Percentiles rank a stretch among this genome's conserved stretches.
Conservation (phyloP, 2,329 filamentous ascomycete species). For the Torrubiellomyces zombiae region DNA sequence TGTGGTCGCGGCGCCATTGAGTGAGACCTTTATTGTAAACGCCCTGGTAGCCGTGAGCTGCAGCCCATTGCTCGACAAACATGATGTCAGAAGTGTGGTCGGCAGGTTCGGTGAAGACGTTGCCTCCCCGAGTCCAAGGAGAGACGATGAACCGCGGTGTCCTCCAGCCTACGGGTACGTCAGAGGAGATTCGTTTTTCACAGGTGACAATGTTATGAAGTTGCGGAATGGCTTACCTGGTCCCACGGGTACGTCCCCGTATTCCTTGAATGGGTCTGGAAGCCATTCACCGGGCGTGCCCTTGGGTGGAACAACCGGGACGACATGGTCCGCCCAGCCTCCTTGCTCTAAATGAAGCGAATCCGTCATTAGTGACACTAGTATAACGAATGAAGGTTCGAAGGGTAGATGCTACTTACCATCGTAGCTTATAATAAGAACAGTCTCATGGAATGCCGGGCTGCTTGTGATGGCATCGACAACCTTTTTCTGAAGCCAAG, state of each 20-base stretch:
- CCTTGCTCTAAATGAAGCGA: conserved; percentile 25
- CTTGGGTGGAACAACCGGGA: conserved; percentile 27
- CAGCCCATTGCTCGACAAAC: conserved; percentile 30
- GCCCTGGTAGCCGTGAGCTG: conserved; percentile 15
- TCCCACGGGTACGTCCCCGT: conserved; percentile 10
- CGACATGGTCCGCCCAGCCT: conserved; percentile 35
- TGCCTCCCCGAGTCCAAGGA: conserved; percentile 33
- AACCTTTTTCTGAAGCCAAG: conserved; percentile 36
- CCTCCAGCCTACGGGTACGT: conserved; percentile 17
- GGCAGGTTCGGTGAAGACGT: conserved; percentile 34
- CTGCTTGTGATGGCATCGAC: conserved; percentile 31
- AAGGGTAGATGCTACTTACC: conserved; percentile 11
- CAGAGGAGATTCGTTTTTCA: background rate
- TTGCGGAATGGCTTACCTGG: conserved; percentile 9
- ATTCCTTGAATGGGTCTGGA: conserved; percentile 19
- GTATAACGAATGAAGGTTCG: background rate
- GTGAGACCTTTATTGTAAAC: conserved; percentile 11
- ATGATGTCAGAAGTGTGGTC: conserved; percentile 37
- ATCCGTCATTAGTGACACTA: background rate
- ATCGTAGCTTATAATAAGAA: conserved; percentile 34
- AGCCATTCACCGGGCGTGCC: conserved; percentile 33
- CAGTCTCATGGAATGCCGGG: conserved; percentile 28
- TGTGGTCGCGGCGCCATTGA: conserved; percentile 11
- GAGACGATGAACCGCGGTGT: conserved; percentile 36
- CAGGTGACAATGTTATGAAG: too few relatives aligned